phyloP scores from a whole-genome alignment of 2,329 filamentous ascomycete species.

The Penicillium nordicum region DNA sequence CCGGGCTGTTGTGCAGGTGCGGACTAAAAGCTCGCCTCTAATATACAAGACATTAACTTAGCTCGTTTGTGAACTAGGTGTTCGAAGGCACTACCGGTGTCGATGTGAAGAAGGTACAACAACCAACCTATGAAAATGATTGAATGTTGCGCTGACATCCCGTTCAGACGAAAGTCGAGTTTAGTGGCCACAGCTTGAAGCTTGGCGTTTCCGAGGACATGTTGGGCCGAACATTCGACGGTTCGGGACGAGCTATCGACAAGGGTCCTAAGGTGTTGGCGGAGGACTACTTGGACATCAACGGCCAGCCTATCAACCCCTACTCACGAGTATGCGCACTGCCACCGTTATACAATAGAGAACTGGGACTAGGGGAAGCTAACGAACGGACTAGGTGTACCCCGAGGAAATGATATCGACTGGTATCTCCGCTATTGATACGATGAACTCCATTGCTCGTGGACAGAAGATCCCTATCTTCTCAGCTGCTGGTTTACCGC shows the following conservation, averaged over 20 bases:
- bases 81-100: slow-evolving; percentile 97
- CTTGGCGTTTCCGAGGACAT: slow-evolving; percentile 99
- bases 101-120: slow-evolving; percentile 88
- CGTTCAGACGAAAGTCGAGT: slow-evolving; percentile 86
- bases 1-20: slow-evolving; percentile 91
- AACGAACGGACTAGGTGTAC: slow-evolving; percentile 65
- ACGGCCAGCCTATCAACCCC: slow-evolving; percentile 97
- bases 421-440: slow-evolving; percentile 98
- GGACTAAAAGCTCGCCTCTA: slow-evolving; percentile 14
- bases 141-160: slow-evolving; percentile 20
- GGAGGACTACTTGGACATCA: slow-evolving; percentile 98
- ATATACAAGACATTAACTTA: slow-evolving; percentile 20
- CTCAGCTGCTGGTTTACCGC: slow-evolving; percentile 94
- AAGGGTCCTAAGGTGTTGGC: slow-evolving; percentile 98
- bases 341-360: not conserved
- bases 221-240: slow-evolving; percentile 98
- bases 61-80: slow-evolving; percentile 56
- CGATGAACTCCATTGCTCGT: slow-evolving; percentile 96
- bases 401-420: slow-evolving; percentile 99
- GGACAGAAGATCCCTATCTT: slow-evolving; percentile 99
- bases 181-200: slow-evolving; percentile 95
- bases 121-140: not conserved
- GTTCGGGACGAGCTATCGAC: slow-evolving; percentile 95
- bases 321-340: slow-evolving; percentile 72
- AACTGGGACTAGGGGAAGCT: slow-evolving; percentile 1